phyloP scores from a whole-genome alignment of 306 rosid species.

The Mimosa pudica region DNA sequence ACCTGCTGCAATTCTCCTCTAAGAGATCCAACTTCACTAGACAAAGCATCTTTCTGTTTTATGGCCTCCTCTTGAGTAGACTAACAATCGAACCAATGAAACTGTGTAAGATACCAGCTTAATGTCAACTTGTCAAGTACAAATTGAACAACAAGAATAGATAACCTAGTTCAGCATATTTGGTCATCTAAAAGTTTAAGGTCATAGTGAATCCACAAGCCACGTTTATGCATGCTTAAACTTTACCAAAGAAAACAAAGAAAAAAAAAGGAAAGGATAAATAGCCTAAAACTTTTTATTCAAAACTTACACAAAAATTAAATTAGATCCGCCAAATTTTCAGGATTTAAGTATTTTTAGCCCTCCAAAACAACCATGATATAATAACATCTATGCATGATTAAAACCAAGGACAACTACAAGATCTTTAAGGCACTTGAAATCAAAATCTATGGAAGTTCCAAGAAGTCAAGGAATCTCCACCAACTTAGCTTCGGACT shows the following conservation, averaged over 20 bases:
- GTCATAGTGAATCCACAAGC: constrained; percentile 9
- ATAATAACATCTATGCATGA: background rate
- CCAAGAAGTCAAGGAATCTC: constrained; percentile 4
- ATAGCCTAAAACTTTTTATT: background rate
- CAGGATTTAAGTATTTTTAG: background rate
- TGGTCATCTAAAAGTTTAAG: constrained; percentile 13
- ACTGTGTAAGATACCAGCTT: constrained; percentile 35
- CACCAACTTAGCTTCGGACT: background rate
- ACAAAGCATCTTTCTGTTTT: constrained; percentile 80
- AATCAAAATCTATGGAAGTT: background rate
- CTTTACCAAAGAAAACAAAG: constrained; percentile 1
- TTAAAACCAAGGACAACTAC: background rate
- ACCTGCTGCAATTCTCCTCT: constrained; percentile 82
- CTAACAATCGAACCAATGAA: constrained; percentile 53
- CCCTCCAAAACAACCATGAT: background rate
- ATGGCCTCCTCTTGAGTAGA: constrained; percentile 92
- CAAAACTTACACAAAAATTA: background rate
- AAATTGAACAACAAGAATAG: constrained; percentile 18
- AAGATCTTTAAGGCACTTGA: background rate
- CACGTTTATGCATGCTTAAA: constrained; percentile 12
- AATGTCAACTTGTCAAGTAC: constrained; percentile 6
- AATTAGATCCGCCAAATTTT: background rate
- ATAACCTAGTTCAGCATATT: constrained; percentile 14
- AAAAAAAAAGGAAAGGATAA: background rate
- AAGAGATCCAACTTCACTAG: constrained; percentile 68